Percentiles rank a stretch among this genome's conserved stretches.
Conservation (phyloP, 371 early-diverging fungal genomes). For the Actinomortierella ambigua region DNA sequence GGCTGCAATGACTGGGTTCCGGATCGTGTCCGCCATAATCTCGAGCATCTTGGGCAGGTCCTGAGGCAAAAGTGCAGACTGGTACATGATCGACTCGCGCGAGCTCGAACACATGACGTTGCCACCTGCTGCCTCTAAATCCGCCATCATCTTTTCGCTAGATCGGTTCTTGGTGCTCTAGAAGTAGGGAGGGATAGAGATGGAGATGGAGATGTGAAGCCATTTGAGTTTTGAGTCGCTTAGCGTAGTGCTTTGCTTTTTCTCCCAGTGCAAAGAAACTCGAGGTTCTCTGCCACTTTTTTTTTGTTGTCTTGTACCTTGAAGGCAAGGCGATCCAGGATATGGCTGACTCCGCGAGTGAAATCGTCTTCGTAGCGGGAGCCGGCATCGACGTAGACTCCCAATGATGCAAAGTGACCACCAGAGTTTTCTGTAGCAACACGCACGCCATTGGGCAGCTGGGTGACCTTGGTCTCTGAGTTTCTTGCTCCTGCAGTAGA, state of each 20-base stretch:
- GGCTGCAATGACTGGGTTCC: constrained; percentile 68
- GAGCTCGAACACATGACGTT: constrained; percentile 88
- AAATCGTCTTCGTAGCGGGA: constrained; percentile 80
- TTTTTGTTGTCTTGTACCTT: constrained; percentile 60
- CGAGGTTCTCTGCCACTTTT: too few relatives aligned
- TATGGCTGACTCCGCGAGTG: constrained; percentile 81
- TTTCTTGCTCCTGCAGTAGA: constrained; percentile 4
- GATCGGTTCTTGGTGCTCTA: constrained; percentile 67
- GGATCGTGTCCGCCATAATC: constrained; percentile 82
- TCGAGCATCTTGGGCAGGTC: constrained; percentile 75
- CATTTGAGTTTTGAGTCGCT: too few relatives aligned
- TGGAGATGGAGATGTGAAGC: too few relatives aligned
- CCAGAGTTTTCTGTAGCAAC: constrained; percentile 82
- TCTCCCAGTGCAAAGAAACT: too few relatives aligned
- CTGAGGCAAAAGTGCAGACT: constrained; percentile 87
- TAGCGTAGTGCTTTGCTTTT: too few relatives aligned
- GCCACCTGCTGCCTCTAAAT: constrained; percentile 88
- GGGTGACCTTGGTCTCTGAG: constrained; percentile 60
- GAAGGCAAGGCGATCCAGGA: constrained; percentile 92
- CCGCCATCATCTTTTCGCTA: constrained; percentile 72
- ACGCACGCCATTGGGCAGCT: constrained; percentile 86
- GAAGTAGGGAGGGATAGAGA: not conserved
- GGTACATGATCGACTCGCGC: constrained; percentile 95
- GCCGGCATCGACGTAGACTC: constrained; percentile 91
- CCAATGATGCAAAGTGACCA: constrained; percentile 90